Conservation (phyloP, 495 filamentous ascomycete genomes). For the Diplogelasinospora grovesii region DNA sequence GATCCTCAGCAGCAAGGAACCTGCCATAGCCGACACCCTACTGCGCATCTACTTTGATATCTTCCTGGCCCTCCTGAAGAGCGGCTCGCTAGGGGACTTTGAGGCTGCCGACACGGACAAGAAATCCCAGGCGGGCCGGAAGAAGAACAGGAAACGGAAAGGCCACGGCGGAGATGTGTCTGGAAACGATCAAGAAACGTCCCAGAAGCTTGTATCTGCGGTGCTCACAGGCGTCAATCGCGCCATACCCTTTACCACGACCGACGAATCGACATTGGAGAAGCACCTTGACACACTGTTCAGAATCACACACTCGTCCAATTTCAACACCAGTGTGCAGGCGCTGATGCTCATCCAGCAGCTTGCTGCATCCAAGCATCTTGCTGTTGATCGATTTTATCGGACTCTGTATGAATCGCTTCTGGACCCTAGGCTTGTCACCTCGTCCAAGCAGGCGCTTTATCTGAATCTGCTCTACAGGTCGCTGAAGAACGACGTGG, state of each 20-base stretch:
- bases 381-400: conserved; percentile 82
- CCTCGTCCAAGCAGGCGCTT: conserved; percentile 88
- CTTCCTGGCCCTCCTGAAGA: conserved; percentile 70
- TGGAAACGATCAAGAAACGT: conserved; percentile 47
- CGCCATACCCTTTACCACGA: conserved; percentile 83
- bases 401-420: conserved; percentile 92
- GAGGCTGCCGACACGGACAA: conserved; percentile 16
- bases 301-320: conserved; percentile 90
- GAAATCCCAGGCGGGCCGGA: conserved; percentile 10
- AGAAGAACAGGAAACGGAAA: conserved; percentile 16
- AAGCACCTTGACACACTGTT: conserved; percentile 90
- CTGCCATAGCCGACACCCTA: conserved; percentile 71
- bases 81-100: conserved; percentile 28
- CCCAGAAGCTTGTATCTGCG: conserved; percentile 84
- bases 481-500: conserved; percentile 77
- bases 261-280: conserved; percentile 71
- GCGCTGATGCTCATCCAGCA: conserved; percentile 95
- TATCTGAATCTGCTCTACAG: conserved; percentile 91
- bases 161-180: conserved; percentile 8
- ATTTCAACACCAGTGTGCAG: conserved; percentile 97
- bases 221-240: conserved; percentile 92
- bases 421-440: conserved; percentile 77
- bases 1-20: conserved; percentile 74
- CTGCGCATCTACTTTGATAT: conserved; percentile 84
- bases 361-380: conserved; percentile 68